Evolutionary conservation across 805 yeast species (phyloP).

Genomic region (Kazachstania kunashirensis): DNA sequence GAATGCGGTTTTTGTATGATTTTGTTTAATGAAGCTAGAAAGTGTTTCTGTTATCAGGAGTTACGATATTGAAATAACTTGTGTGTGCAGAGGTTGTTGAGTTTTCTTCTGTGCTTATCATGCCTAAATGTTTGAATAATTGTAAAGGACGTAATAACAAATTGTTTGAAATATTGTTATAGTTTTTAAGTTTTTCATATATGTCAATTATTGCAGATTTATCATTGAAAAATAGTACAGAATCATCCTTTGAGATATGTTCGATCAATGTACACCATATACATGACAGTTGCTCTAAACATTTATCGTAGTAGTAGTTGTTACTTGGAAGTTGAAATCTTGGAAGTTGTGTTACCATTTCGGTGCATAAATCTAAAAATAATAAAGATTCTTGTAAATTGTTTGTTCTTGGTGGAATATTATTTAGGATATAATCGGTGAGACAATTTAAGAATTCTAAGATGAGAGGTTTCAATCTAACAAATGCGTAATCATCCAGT

Average conservation of each 20-base stretch:
- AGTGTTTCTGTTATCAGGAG: too few species aligned
- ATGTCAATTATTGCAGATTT: conserved; percentile 13
- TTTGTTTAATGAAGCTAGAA: too few species aligned
- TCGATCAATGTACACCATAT: conserved; percentile 27
- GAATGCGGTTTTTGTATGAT: too few species aligned
- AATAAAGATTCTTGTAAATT: conserved; percentile 22
- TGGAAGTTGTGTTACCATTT: conserved; percentile 24
- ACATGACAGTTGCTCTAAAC: conserved; percentile 28
- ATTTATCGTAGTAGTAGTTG: conserved; percentile 30
- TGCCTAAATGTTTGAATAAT: conserved; percentile 15
- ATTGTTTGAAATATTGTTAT: conserved; percentile 20
- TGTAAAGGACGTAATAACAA: conserved; percentile 20
- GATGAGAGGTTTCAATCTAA: conserved; percentile 25
- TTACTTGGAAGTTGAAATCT: conserved; percentile 27
- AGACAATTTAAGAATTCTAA: conserved; percentile 28
- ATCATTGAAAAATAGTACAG: conserved; percentile 12
- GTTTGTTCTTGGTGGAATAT: conserved; percentile 26
- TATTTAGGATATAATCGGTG: conserved; percentile 26
- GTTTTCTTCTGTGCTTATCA: too few species aligned
- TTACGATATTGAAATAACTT: too few species aligned
- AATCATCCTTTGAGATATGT: conserved; percentile 18
- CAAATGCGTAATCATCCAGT: conserved; percentile 30
- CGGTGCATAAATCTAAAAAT: conserved; percentile 24
- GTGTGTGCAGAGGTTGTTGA: too few species aligned
- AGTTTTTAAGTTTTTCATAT: conserved; percentile 16